Evolutionary conservation across 2,329 filamentous ascomycete genomes (phyloP).

Genomic region (Raffaelea albimanens): DNA sequence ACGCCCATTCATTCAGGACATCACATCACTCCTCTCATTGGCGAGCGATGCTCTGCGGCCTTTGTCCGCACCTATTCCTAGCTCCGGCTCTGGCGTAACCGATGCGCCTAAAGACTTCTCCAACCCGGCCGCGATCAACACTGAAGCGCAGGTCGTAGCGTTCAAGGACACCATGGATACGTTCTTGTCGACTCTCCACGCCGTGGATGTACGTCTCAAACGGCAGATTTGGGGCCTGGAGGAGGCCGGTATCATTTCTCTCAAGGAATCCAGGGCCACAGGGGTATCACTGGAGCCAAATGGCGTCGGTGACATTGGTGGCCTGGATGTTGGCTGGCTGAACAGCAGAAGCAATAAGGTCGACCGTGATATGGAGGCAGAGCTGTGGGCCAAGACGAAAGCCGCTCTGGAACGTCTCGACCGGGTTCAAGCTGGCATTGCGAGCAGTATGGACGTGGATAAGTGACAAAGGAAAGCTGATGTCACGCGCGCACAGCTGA

Average conservation of each 20-base stretch:
- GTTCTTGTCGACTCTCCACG: conserved; percentile 66
- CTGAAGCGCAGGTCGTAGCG: conserved; percentile 41
- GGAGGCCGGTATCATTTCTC: conserved; percentile 65
- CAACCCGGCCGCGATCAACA: conserved; percentile 7
- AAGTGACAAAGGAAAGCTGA: neutral
- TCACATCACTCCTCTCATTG: conserved; percentile 35
- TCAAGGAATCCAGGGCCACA: conserved; percentile 21
- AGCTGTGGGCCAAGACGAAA: conserved; percentile 60
- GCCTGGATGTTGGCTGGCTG: conserved; percentile 76
- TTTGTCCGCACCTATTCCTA: conserved; percentile 36
- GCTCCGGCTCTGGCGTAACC: neutral
- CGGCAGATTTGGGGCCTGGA: conserved; percentile 71
- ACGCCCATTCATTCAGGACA: conserved; percentile 35
- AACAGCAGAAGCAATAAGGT: conserved; percentile 80
- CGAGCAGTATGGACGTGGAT: conserved; percentile 1
- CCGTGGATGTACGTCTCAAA: conserved; percentile 64
- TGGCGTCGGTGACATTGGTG: conserved; percentile 44
- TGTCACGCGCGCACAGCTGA: too few species aligned
- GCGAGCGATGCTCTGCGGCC: conserved; percentile 53
- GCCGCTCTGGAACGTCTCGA: conserved; percentile 38
- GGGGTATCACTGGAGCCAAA: conserved; percentile 38
- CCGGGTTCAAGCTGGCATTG: neutral
- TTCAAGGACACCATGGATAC: conserved; percentile 52
- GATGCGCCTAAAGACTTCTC: conserved; percentile 3
- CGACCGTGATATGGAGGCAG: conserved; percentile 72